These are phyloP conservation scores for Ziziphus jujuba DNA, from an alignment of 306 rosid species.

Conservation along the genomic window DNA sequence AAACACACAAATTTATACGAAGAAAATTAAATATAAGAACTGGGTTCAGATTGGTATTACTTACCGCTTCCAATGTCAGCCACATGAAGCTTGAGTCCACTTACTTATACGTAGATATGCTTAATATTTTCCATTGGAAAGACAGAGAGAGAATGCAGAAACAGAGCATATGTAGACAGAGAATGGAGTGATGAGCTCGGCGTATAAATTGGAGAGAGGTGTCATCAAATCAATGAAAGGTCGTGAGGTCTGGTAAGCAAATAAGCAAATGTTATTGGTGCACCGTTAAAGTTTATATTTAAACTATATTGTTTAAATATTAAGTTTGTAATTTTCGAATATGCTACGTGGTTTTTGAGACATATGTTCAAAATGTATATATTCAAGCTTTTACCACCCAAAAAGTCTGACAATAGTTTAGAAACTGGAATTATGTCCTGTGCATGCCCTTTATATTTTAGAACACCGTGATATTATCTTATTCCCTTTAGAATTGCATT, in stretches of 20 bases:
- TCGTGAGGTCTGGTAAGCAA: no score
- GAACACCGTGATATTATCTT: neutral
- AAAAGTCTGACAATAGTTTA: no score
- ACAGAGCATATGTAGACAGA: no score
- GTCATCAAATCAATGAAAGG: no score
- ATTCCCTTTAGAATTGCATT: neutral
- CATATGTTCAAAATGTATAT: no score
- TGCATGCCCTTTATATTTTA: neutral
- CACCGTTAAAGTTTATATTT: no score
- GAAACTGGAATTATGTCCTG: neutral
- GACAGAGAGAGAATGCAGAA: neutral
- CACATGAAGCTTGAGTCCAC: conserved; percentile 67
- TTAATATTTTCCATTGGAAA: conserved; percentile 55
- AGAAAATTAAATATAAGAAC: neutral
- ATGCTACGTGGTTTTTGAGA: no score
- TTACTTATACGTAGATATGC: conserved; percentile 55
- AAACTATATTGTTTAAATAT: no score
- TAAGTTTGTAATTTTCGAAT: no score
- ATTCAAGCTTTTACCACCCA: neutral
- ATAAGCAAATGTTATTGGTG: no score
- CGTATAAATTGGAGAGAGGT: no score
- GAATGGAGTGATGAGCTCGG: no score
- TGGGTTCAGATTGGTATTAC: neutral
- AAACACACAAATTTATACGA: neutral
- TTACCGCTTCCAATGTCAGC: conserved; percentile 59